Base-by-base conservation (phyloP, 805 yeast species). In the Candida palmyrensis region DNA sequence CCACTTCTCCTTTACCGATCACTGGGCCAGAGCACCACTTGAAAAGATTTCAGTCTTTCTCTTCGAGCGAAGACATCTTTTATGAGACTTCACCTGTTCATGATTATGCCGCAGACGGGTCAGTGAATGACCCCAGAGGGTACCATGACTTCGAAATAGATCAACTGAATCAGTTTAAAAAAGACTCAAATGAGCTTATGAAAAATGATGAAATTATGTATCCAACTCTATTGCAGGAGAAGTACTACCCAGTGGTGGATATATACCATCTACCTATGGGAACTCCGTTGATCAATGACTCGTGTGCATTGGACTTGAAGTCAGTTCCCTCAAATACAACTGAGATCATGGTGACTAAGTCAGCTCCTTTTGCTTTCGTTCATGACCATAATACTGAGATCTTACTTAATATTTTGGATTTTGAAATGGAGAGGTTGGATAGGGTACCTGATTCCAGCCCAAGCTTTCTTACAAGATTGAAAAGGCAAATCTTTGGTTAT, bases 71-170 rank as follows among this genome's bases (percentile, higher is more conserved):
- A 18, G 19, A 26, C n/a, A 36, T 37, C 2, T 47, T 38, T 26
- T 47, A 43, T 21, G 52, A 45, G 29, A 32, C 52, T n/a, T 42
- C 47, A 4, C 44, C 50, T 7, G 43, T 33, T 4, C n/a, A n/a
- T n/a, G n/a, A n/a, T n/a, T n/a, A n/a, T n/a, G n/a, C n/a, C n/a
- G n/a, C n/a, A n/a, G n/a, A n/a, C n/a, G n/a, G n/a, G n/a, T n/a
- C n/a, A n/a, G n/a, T n/a, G n/a, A n/a, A n/a, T n/a, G 14, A 43
- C 15, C 26, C 24, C 3, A 9, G 24, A 22, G 4, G 14, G 4
- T 37, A 24, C 30, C 20, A 29, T 7, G 27, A 33, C 10, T 34
- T 35, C 25, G 38, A 27, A 18, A 14, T 15, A n/a, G 10, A 30
- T 7, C 19, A 35, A 18, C 4, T 20, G 12, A 31, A 15, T 10